phyloP scores from a whole-genome alignment of 257 asterid species.

The Solanum clarkiae region DNA sequence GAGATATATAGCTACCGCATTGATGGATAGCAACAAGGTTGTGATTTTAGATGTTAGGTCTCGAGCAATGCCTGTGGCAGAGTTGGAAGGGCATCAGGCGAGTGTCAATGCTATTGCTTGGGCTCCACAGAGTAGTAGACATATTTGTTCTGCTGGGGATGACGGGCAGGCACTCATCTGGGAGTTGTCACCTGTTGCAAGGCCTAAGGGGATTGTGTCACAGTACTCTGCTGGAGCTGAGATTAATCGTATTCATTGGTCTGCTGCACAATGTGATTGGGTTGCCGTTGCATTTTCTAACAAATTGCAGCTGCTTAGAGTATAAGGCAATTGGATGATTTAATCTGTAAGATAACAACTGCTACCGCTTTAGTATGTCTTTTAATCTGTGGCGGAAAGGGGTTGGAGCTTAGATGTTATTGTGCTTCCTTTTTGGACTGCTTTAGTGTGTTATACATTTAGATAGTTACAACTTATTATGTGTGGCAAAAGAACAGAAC shows the following conservation, averaged over 20 bases:
- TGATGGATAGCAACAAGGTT: conserved; percentile 79
- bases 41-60: conserved; percentile 76
- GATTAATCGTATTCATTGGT: conserved; percentile 95
- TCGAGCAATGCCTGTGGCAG: conserved; percentile 73
- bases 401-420: neutral
- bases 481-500: neutral
- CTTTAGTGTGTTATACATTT: neutral
- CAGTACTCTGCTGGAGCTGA: conserved; percentile 59
- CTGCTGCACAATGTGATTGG: conserved; percentile 74
- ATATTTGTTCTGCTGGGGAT: conserved; percentile 89
- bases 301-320: conserved; percentile 79
- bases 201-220: conserved; percentile 83
- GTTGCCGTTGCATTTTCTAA: conserved; percentile 74
- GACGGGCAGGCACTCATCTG: conserved; percentile 84
- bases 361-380: neutral
- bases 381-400: neutral
- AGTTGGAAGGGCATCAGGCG: conserved; percentile 71
- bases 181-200: conserved; percentile 88
- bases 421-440: neutral
- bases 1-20: conserved; percentile 73
- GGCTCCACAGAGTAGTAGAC: conserved; percentile 90
- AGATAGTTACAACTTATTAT: neutral
- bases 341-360: neutral
- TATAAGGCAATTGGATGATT: conserved; percentile 27
- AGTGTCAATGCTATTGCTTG: conserved; percentile 85